Base-by-base conservation (phyloP, 441 rosid genomes). In the Mallotus japonicus region DNA sequence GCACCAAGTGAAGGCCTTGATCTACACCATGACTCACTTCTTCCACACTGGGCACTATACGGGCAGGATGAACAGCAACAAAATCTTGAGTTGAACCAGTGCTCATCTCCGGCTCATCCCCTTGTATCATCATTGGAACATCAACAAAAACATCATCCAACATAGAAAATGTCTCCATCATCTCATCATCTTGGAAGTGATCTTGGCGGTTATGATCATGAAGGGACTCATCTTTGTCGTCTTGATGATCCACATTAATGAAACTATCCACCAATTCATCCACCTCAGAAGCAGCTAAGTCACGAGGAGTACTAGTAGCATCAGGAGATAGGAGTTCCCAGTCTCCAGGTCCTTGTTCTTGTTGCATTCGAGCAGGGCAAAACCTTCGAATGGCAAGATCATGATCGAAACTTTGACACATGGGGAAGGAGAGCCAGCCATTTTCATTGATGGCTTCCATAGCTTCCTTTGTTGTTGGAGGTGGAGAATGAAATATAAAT, bases 1-100 rank as follows among this genome's bases (percentile, higher is more conserved):
- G 95, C 50, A 90, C 91, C 80, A 90, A 77, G 62, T 85, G 87
- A 61, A 90, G 90, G 47, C 92, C 92, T 75, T 85, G 88, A 77
- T 87, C 87, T 59, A 84, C 89, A 22, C 85, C 89, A 68, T 73
- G 84, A 69, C 79, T 82, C 51, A 44, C 82, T 71, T 69, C 78
- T 54, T 77, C 80, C 20, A 70, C 57, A 34, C 72, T 67, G n/a
- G 82, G 77, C 68, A 70, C 82, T 69, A 19, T 66, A 17, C 55
- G 6, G 5, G 5, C 34, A 44, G 75, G 54, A 20, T 9, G 28
- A 57, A 22, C 81, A 16, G 46, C 66, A 6, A 37, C 75, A 62
- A 61, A 58, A 49, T 76, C 79, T 71, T 73, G 76, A 19, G 49
- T 13, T 16, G 80, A 63, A 19, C 69, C 63, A 63, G 13, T 69